These are phyloP conservation scores for Phylloporus sp. DNA, from an alignment of 768 basidiomycete genomes.

Conservation along the genomic window DNA sequence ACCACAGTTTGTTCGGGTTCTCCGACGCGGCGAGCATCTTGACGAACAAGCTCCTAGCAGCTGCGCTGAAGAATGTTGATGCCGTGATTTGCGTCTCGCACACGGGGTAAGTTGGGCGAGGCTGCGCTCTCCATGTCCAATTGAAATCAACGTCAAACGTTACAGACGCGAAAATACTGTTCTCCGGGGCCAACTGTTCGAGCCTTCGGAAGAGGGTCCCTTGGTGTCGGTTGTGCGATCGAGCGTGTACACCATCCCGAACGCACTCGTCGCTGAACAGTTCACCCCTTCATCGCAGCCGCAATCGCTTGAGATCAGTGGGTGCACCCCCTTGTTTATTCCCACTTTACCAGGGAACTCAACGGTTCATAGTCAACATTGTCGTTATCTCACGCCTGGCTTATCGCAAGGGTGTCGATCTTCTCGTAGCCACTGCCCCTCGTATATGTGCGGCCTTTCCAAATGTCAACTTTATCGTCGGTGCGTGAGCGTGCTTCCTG, in stretches of 20 bases:
- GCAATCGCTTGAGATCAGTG: slow-evolving; percentile 54
- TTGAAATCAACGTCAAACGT: not conserved
- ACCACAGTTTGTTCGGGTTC: slow-evolving; percentile 95
- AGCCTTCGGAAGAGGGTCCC: slow-evolving; percentile 42
- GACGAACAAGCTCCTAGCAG: slow-evolving; percentile 92
- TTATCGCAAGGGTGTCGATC: slow-evolving; percentile 94
- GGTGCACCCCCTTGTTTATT: slow-evolving; percentile 17
- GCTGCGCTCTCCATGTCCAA: not conserved
- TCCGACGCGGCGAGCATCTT: slow-evolving; percentile 96
- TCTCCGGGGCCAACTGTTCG: slow-evolving; percentile 75
- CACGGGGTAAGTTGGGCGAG: slow-evolving; percentile 64
- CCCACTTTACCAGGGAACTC: not conserved
- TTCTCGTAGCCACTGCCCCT: slow-evolving; percentile 89
- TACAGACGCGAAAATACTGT: slow-evolving; percentile 95
- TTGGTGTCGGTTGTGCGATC: slow-evolving; percentile 44
- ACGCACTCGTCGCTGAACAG: slow-evolving; percentile 81
- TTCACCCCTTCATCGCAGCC: slow-evolving; percentile 63
- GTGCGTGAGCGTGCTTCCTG: slow-evolving; percentile 32
- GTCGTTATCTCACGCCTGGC: slow-evolving; percentile 87
- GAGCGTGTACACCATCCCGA: slow-evolving; percentile 90
- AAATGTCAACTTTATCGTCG: slow-evolving; percentile 85
- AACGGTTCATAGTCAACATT: slow-evolving; percentile 65
- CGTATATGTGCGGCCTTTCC: slow-evolving; percentile 83
- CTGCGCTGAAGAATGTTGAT: slow-evolving; percentile 84
- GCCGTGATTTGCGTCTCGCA: slow-evolving; percentile 95